Percentiles rank a stretch among this genome's conserved stretches.
phyloP scores from a whole-genome alignment of 345 rosid species.

The Populus davidiana region DNA sequence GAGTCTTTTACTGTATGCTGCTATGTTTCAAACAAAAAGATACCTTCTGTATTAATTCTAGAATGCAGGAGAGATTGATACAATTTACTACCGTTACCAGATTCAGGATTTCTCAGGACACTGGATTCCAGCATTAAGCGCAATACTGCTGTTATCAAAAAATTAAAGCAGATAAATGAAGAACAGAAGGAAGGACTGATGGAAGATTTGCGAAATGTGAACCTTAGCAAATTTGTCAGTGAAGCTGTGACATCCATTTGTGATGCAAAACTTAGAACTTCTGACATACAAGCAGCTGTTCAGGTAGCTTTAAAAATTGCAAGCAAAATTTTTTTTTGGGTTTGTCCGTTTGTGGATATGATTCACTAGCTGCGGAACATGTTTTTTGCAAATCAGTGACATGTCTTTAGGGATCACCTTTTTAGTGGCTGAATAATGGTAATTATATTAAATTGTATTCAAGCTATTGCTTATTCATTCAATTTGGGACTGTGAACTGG shows the following conservation, averaged over 20 bases:
- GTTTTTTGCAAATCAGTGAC: neutral
- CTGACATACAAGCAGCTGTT: constrained; percentile 92
- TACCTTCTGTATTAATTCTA: neutral
- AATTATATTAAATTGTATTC: neutral
- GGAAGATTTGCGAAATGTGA: constrained; percentile 81
- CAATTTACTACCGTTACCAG: constrained; percentile 41
- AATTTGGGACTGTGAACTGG: neutral
- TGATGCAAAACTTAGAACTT: constrained; percentile 89
- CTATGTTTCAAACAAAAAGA: neutral
- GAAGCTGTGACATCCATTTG: constrained; percentile 93
- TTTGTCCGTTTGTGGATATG: neutral
- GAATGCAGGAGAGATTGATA: constrained; percentile 25
- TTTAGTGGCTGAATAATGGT: neutral
- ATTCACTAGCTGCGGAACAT: neutral
- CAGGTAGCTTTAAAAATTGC: constrained; percentile 51
- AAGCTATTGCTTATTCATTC: neutral
- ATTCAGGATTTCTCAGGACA: constrained; percentile 77
- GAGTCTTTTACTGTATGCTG: neutral
- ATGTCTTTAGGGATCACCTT: neutral
- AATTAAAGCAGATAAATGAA: constrained; percentile 88
- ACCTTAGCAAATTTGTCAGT: constrained; percentile 90
- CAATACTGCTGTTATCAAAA: constrained; percentile 90
- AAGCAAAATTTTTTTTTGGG: neutral
- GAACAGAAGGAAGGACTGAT: constrained; percentile 83
- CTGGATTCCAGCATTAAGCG: constrained; percentile 93